Evolutionary conservation across 352 stramenopile genomes (phyloP), one percentile per base, ranked within the genome.

Genomic region (Aphanomyces stellatus): DNA sequence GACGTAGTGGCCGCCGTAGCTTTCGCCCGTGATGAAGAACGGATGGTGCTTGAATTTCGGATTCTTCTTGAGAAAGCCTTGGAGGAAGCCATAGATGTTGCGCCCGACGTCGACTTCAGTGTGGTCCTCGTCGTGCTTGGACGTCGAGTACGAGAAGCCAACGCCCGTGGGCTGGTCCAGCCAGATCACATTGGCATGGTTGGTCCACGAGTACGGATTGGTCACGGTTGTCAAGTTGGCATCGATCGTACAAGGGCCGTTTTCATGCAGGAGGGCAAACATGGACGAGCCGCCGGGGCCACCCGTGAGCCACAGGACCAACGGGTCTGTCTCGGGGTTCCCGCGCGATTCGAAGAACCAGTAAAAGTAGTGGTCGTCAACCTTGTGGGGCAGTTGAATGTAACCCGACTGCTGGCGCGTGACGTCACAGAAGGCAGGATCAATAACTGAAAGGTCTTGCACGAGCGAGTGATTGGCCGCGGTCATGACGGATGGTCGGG

Each of bases 1-100:
- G 10, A 88, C 77, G 62, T 87, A 92, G 51, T 88, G 80, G 6
- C 82, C 82, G 4, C 70, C 82, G 24, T 88, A 90, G 56, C 79
- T 88, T 69, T 91, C 81, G 19, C 82, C 82, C 19, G 79, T 85
- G 63, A 89, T 76, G 71, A 85, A 91, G 35, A 90, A 82, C 34
- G 78, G 72, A 6, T 80, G 68, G 35, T 72, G 65, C 1, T 62
- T 63, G 24, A 88, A 73, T 2, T 87, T 77, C 19, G 78, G 73
- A 28, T 88, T 78, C 27, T 78, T 77, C 22, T 71, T 70, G 46
- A 90, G 71, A 70, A 88, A 88, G 34, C 73, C 75, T 30, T 88
- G 78, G 22, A 91, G 55, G 66, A 88, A 89, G 55, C 74, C 78
- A 65, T 90, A 90, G 49, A 90, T 75, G 48, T 86, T 87, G 8